Base-by-base conservation (phyloP, 331 rosid species). In the Acacia pycnantha region DNA sequence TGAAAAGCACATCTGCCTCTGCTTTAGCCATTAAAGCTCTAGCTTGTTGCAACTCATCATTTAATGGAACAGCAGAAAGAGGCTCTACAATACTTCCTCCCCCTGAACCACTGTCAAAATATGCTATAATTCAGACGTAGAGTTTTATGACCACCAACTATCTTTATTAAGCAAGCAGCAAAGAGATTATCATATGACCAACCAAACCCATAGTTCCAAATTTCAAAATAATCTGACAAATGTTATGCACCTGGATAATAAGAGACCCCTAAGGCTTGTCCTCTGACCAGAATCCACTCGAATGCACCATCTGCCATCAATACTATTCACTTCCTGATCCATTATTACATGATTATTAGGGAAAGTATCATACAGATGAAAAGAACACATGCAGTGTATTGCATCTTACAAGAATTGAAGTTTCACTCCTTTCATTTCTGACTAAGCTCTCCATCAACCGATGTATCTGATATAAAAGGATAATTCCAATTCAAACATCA, bases 251-350 rank as follows among this genome's bases (percentile, higher is more conserved):
- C 99, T 95, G 85, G 97, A 88, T 83, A 95, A 76, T 78, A 92
- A 76, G 41, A 95, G 94, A 87, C 97, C 98, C 85, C 89, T 87
- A 51, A 91, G 83, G 82, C 82, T 85, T 70, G 91, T 86, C 84
- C 83, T 84, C 77, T 87, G 92, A 74, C 86, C 87, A 68, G 88
- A 87, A 79, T 82, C 87, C 47, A 90, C 89, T 82, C 84, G 91
- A 81, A 93, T 73, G 82, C 98, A 92, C 99, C 98, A 95, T 91
- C 99, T 92, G 80, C 99, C 99, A 85, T 92, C 93, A 76, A 93
- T 59, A 21, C 87, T 89, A 78, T 89, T 88, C 86, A 90, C 90
- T 90, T 90, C 98, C 99, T 95, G 93, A 70, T 76, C 77, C 79
- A 90, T 77, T 79, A 70, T 75, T 68, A 66, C 62, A 75, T 75